Evolutionary conservation across 202 grass and related monocot species (phyloP), one percentile per base, ranked within the genome.

Genomic region (Schoenoplectus triqueter): DNA sequence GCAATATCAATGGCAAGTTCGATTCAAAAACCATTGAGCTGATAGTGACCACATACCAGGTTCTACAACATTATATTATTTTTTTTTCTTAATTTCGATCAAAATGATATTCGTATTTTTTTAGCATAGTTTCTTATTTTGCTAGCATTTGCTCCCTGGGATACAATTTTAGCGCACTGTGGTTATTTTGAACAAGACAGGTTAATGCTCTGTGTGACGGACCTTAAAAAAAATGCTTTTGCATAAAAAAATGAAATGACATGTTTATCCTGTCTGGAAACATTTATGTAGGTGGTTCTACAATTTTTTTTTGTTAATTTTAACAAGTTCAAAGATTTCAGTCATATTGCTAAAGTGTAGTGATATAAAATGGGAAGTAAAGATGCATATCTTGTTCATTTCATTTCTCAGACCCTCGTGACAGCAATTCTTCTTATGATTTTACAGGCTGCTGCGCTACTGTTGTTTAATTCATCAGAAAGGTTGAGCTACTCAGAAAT

Each of bases 1-100:
- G 96, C 77, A 99, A 99, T 90, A 88, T 99, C 60, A 92, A 73
- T 70, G 90, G 90, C 15, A 99, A 92, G 80, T 99, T 99, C 74
- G 93, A 99, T 40, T 3, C 84, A 7, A 99, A 94, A 88, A 88
- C 87, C 63, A 99, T 96, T 82, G 96, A 96, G 60, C 88, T 99
- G 40, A 89, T 99, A 86, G 96, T 99, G 20, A 99, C 96, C 41
- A 99, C 96, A 51, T 99, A 99, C 84, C 96, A 99, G 96, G 96
- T 99, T 21, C 86, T 81, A 0, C 44, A 55, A 52, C 49, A 51
- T 60, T 18, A 55, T 75, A 56, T 68, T 51, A 31, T 31, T 31
- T 59, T 59, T 11, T 59, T 56, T 42, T 78, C 13, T 31, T 15
- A 59, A 14, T 59, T 14, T 59, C 13, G 11, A 59, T 14, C 13